Evolutionary conservation across 768 basidiomycete genomes (phyloP).

Genomic region (Pisolithus sp.): DNA sequence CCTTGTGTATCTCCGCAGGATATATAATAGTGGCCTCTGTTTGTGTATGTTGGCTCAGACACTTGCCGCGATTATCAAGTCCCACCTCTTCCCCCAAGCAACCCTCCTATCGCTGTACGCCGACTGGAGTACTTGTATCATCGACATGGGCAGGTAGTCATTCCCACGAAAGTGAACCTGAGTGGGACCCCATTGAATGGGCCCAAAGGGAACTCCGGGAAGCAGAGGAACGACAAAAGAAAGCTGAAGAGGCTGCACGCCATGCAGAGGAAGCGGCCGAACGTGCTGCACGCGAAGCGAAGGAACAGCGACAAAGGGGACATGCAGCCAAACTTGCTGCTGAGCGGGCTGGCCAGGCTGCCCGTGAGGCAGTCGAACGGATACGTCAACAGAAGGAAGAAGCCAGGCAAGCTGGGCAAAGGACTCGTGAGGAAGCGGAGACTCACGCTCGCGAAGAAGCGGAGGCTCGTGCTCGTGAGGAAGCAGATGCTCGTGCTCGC

Average conservation of each 20-base stretch:
- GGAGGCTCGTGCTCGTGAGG: conserved; percentile 16
- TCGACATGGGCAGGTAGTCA: conserved; percentile 21
- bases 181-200: conserved; percentile 19
- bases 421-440: conserved; percentile 20
- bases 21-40: too few species aligned
- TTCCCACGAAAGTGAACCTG: conserved; percentile 18
- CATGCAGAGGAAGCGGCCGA: conserved; percentile 18
- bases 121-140: not conserved
- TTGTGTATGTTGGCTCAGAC: too few species aligned
- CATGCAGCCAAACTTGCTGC: conserved; percentile 12
- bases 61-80: too few species aligned
- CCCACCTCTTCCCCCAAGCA: not conserved
- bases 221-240: conserved; percentile 15
- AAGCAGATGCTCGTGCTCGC: too few species aligned
- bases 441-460: conserved; percentile 18
- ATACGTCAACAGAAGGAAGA: conserved; percentile 16
- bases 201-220: conserved; percentile 7
- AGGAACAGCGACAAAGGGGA: conserved; percentile 14
- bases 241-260: conserved; percentile 16
- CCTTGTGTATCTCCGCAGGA: too few species aligned
- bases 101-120: not conserved
- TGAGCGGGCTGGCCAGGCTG: conserved; percentile 19
- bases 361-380: conserved; percentile 18
- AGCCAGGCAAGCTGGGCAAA: conserved; percentile 15
- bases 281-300: conserved; percentile 16